Evolutionary conservation across 352 stramenopile genomes (phyloP).

Genomic region (Phytopythium vexans): DNA sequence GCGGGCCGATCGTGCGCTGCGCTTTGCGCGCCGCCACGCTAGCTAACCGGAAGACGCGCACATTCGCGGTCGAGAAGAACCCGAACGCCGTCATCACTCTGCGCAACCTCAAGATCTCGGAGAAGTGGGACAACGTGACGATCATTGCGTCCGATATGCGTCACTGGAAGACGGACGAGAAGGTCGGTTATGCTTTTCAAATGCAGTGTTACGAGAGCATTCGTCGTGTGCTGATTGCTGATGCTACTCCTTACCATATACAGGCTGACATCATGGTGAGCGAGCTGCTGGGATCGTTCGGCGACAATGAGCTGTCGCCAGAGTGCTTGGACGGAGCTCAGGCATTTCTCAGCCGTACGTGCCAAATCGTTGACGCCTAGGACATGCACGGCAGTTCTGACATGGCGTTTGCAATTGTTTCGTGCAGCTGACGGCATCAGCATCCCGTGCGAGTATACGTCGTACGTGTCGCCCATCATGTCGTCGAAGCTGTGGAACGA

Average conservation of each 20-base stretch:
- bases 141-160: slow-evolving; percentile 88
- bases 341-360: slow-evolving; percentile 83
- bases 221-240: neutral
- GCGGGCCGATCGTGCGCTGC: slow-evolving; percentile 93
- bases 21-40: slow-evolving; percentile 68
- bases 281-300: slow-evolving; percentile 96
- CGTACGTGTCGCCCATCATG: slow-evolving; percentile 94
- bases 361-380: neutral
- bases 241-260: neutral
- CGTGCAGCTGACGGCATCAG: slow-evolving; percentile 74
- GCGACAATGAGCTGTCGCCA: slow-evolving; percentile 98
- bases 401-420: slow-evolving; percentile 5
- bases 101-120: slow-evolving; percentile 79
- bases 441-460: slow-evolving; percentile 93
- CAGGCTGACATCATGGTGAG: slow-evolving; percentile 94
- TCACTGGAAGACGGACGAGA: slow-evolving; percentile 68
- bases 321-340: slow-evolving; percentile 97
- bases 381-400: neutral
- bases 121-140: slow-evolving; percentile 85
- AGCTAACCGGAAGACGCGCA: slow-evolving; percentile 68
- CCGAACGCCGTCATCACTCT: slow-evolving; percentile 96
- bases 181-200: slow-evolving; percentile 14
- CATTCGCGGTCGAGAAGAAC: slow-evolving; percentile 99
- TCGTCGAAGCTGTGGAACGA: slow-evolving; percentile 93
- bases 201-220: neutral